Conservation (phyloP, 495 filamentous ascomycete species). For the Aspergillus incahuasiensis region DNA sequence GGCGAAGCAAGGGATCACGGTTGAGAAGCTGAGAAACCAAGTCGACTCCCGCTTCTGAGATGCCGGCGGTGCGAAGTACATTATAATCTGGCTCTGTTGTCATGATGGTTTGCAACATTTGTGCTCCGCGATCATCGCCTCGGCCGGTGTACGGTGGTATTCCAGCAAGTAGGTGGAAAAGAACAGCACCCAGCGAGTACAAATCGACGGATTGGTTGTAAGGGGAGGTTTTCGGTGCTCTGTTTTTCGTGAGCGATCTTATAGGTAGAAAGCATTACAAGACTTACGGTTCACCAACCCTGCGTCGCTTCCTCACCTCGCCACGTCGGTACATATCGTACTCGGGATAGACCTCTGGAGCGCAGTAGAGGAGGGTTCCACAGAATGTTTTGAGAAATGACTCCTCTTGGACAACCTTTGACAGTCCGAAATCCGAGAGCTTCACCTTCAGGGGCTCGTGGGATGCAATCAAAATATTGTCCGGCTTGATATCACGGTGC, state of each 20-base stretch:
- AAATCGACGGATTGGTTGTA: constrained; percentile 90
- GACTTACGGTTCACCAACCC: constrained; percentile 44
- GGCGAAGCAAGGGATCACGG: constrained; percentile 61
- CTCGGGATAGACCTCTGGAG: constrained; percentile 90
- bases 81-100: constrained; percentile 57
- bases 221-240: constrained; percentile 47
- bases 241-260: constrained; percentile 17
- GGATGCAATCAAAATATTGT: constrained; percentile 84
- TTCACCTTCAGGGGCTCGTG: constrained; percentile 75
- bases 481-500: constrained; percentile 95
- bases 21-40: constrained; percentile 75
- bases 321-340: constrained; percentile 52
- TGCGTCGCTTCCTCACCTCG: constrained; percentile 47
- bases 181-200: constrained; percentile 89
- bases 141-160: constrained; percentile 73
- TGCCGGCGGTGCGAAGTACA: constrained; percentile 47
- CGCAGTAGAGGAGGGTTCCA: constrained; percentile 91
- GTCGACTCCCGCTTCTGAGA: constrained; percentile 63
- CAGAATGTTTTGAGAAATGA: constrained; percentile 96
- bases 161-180: constrained; percentile 74
- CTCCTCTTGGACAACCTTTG: constrained; percentile 83
- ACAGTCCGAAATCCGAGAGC: constrained; percentile 91
- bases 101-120: constrained; percentile 83
- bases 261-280: not conserved
- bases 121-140: constrained; percentile 48